These are phyloP conservation scores for Gymnopus androsaceus DNA, from an alignment of 1,284 basidiomycete genomes.

Conservation along the genomic window DNA sequence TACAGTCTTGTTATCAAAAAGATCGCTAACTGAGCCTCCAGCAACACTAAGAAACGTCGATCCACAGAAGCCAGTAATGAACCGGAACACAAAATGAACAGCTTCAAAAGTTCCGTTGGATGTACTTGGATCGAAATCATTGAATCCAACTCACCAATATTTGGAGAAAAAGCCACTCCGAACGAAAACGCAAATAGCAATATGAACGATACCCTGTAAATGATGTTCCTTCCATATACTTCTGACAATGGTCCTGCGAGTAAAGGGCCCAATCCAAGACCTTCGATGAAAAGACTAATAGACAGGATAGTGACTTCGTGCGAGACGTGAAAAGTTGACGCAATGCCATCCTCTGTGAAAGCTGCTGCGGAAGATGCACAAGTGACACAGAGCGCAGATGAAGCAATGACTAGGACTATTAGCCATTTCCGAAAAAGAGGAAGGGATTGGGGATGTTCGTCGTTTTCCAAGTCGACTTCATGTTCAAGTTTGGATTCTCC, in stretches of 20 bases:
- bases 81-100: constrained; percentile 69
- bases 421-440: constrained; percentile 55
- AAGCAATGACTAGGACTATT: constrained; percentile 53
- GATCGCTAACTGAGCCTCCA: constrained; percentile 78
- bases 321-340: constrained; percentile 61
- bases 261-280: constrained; percentile 49
- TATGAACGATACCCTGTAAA: constrained; percentile 54
- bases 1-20: constrained; percentile 66
- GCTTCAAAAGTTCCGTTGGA: constrained; percentile 31
- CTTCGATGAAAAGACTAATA: constrained; percentile 68
- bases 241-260: constrained; percentile 59
- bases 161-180: constrained; percentile 69
- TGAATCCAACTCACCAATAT: constrained; percentile 43
- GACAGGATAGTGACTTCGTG: constrained; percentile 68
- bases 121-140: constrained; percentile 20
- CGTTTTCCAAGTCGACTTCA: constrained; percentile 11
- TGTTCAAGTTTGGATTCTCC: too few species aligned
- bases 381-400: constrained; percentile 62
- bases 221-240: constrained; percentile 55
- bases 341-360: constrained; percentile 65
- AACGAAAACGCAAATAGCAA: constrained; percentile 58
- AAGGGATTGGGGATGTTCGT: constrained; percentile 54
- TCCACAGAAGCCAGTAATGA: constrained; percentile 69
- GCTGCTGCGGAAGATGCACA: constrained; percentile 73
- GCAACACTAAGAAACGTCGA: constrained; percentile 80